Percentiles rank a stretch among this genome's conserved stretches.
phyloP scores from a whole-genome alignment of 441 rosid genomes.

The Populus hybrid region DNA sequence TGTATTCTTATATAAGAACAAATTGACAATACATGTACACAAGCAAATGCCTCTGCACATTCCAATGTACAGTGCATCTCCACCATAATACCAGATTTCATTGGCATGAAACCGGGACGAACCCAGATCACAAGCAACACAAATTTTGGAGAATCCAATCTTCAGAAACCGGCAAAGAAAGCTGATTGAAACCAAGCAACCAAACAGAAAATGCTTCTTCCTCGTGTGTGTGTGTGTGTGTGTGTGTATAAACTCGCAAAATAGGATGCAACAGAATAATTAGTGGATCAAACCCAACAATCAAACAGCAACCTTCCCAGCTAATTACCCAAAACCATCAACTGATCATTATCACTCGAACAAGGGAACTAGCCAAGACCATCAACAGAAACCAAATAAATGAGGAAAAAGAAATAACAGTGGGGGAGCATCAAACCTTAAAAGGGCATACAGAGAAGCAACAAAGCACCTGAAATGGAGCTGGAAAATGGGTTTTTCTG shows the following conservation, averaged over 20 bases:
- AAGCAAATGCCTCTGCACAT: neutral
- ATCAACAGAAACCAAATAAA: neutral
- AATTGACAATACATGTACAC: too few species aligned
- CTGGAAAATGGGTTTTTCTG: neutral
- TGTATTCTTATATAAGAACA: neutral
- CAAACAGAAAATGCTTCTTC: neutral
- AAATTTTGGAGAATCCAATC: neutral
- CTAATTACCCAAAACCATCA: slow-evolving; percentile 2
- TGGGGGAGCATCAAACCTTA: neutral
- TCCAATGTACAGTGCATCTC: neutral
- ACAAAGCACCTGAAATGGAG: neutral
- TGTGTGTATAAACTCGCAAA: neutral
- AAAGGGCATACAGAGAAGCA: neutral
- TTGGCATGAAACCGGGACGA: neutral
- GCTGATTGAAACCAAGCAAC: neutral
- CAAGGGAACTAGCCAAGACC: neutral
- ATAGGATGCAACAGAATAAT: neutral
- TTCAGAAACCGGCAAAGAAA: neutral
- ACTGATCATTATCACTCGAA: neutral
- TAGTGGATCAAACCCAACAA: neutral
- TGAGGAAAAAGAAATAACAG: neutral
- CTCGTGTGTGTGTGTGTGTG: too few species aligned
- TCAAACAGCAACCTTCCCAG: neutral
- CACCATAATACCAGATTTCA: neutral
- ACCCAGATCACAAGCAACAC: neutral